phyloP scores from a whole-genome alignment of 2,329 filamentous ascomycete species.

The Fusarium chaquense region DNA sequence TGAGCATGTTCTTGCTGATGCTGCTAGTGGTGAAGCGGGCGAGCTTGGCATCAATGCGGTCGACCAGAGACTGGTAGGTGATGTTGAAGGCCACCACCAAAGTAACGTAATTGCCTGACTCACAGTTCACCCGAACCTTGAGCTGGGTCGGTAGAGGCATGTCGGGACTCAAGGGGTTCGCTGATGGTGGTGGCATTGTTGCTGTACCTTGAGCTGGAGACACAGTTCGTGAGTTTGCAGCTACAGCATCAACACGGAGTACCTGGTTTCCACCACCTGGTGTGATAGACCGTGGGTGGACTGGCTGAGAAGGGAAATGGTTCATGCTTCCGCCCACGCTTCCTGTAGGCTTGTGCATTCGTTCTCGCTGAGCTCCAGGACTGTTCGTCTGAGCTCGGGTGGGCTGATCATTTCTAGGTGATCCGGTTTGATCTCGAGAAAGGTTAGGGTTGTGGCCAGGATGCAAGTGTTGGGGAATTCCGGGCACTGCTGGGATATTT shows the following conservation, averaged over 20 bases:
- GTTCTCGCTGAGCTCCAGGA: slow-evolving; percentile 74
- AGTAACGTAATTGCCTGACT: slow-evolving; percentile 86
- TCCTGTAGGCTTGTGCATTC: slow-evolving; percentile 62
- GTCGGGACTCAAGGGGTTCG: slow-evolving; percentile 59
- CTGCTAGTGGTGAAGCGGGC: slow-evolving; percentile 86
- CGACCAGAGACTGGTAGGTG: slow-evolving; percentile 90
- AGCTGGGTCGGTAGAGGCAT: slow-evolving; percentile 77
- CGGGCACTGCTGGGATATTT: slow-evolving; percentile 77
- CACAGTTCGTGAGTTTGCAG: slow-evolving; percentile 58
- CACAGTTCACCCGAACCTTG: slow-evolving; percentile 95
- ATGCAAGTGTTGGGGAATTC: slow-evolving; percentile 78
- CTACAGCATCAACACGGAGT: slow-evolving; percentile 56
- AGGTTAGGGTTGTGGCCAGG: slow-evolving; percentile 72
- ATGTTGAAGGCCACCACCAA: slow-evolving; percentile 98
- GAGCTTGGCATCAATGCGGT: slow-evolving; percentile 96
- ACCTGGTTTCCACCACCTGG: slow-evolving; percentile 53
- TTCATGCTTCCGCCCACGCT: slow-evolving; percentile 65
- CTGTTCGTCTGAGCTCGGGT: slow-evolving; percentile 78
- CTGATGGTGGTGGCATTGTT: slow-evolving; percentile 42
- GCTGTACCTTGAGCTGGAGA: slow-evolving; percentile 60
- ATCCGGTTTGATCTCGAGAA: slow-evolving; percentile 84
- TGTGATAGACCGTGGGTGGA: slow-evolving; percentile 63
- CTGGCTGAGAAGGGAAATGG: slow-evolving; percentile 68
- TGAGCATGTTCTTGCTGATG: slow-evolving; percentile 84
- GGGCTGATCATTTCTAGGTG: slow-evolving; percentile 77